These are phyloP conservation scores for Hypoxylon lienhwacheense DNA, from an alignment of 495 filamentous ascomycete genomes.

Conservation along the genomic window DNA sequence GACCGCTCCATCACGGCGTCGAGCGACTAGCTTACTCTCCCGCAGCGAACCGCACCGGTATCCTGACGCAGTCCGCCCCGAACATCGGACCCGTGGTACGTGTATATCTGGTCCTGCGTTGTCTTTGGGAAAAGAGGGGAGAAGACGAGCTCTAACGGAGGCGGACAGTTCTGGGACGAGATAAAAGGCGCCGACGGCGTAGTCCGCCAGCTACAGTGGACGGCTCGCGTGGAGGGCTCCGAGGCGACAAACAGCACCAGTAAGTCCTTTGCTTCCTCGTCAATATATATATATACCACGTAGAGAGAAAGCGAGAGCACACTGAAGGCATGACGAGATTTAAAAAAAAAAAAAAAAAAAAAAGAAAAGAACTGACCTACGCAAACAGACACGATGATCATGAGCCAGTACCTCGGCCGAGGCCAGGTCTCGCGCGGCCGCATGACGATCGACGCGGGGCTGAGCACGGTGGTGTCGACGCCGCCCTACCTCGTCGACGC, in stretches of 20 bases:
- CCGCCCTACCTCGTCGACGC: slow-evolving; percentile 58
- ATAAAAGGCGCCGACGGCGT: slow-evolving; percentile 64
- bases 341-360: slow-evolving; percentile 19
- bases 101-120: slow-evolving; percentile 18
- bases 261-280: too few species aligned
- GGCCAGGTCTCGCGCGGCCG: slow-evolving; percentile 65
- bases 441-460: slow-evolving; percentile 58
- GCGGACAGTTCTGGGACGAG: slow-evolving; percentile 55
- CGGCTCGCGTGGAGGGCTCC: slow-evolving; percentile 61
- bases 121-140: too few species aligned
- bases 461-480: slow-evolving; percentile 58
- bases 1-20: neutral
- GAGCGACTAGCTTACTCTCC: slow-evolving; percentile 25
- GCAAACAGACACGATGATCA: slow-evolving; percentile 55
- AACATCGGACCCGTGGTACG: slow-evolving; percentile 63
- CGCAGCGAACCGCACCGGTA: slow-evolving; percentile 57
- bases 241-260: slow-evolving; percentile 47
- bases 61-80: slow-evolving; percentile 70
- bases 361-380: too few species aligned
- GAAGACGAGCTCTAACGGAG: slow-evolving; percentile 29
- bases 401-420: slow-evolving; percentile 67
- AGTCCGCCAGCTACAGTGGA: slow-evolving; percentile 67
- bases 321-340: too few species aligned
- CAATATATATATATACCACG: too few species aligned
- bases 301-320: too few species aligned